Percentiles rank a stretch among this genome's conserved stretches.
These are phyloP conservation scores for Komagataella pseudopastoris DNA, from an alignment of 805 yeast species.

Conservation along the genomic window DNA sequence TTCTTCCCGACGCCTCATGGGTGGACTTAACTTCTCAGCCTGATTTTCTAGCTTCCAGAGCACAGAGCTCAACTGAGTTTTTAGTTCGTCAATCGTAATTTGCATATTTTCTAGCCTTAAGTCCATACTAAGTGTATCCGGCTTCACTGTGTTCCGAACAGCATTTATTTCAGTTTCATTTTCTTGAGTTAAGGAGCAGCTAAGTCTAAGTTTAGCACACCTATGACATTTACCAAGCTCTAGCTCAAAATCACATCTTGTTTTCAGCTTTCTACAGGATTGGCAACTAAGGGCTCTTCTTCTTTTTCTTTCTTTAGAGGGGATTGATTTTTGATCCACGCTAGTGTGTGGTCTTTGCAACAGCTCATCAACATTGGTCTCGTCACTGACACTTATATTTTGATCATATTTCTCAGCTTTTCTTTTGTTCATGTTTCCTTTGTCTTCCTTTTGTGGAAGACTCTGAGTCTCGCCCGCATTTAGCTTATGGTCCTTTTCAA, in stretches of 20 bases:
- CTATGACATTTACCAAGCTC: constrained; percentile 33
- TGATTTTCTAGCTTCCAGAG: background rate
- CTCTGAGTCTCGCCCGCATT: background rate
- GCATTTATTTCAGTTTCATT: background rate
- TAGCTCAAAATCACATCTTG: constrained; percentile 40
- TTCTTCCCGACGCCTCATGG: background rate
- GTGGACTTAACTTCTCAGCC: background rate
- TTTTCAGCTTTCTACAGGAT: constrained; percentile 40
- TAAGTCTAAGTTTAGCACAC: constrained; percentile 31
- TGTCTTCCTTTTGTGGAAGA: background rate
- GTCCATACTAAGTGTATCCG: background rate
- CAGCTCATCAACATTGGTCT: background rate
- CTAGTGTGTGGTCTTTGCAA: background rate
- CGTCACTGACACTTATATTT: background rate
- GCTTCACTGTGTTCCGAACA: background rate
- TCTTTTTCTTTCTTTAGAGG: constrained; percentile 7
- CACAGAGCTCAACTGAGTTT: constrained; percentile 6
- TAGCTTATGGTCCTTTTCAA: background rate
- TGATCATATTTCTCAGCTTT: background rate
- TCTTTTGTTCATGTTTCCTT: background rate
- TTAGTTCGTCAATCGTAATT: constrained; percentile 7
- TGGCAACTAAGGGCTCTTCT: constrained; percentile 26
- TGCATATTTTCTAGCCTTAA: constrained; percentile 5
- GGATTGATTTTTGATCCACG: background rate
- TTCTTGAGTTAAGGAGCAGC: constrained; percentile 27